These are phyloP conservation scores for Aureobasidium sp. DNA, from an alignment of 2,329 filamentous ascomycete species.

Conservation along the genomic window DNA sequence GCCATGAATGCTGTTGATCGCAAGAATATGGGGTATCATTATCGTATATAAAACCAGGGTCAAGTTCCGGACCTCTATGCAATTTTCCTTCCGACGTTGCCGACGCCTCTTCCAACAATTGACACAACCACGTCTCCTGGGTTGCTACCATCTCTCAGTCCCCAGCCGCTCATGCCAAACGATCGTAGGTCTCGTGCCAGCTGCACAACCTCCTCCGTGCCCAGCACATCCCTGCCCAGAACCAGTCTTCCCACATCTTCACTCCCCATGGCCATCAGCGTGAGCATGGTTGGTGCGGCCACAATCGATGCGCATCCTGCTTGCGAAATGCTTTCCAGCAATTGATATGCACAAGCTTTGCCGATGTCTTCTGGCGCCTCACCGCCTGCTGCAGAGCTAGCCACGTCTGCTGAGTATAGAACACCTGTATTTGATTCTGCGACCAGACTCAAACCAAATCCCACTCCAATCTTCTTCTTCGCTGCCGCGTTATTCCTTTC, in stretches of 20 bases:
- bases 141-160: constrained; percentile 63
- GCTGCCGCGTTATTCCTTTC: constrained; percentile 57
- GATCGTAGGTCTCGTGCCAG: constrained; percentile 76
- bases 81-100: constrained; percentile 91
- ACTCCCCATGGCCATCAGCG: constrained; percentile 94
- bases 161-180: constrained; percentile 91
- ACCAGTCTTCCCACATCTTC: constrained; percentile 88
- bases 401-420: constrained; percentile 80
- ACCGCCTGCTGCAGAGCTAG: constrained; percentile 67
- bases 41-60: constrained; percentile 7
- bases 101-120: constrained; percentile 86
- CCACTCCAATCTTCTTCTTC: constrained; percentile 63
- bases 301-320: constrained; percentile 74
- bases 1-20: background rate
- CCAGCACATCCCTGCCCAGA: constrained; percentile 73
- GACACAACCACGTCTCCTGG: constrained; percentile 71
- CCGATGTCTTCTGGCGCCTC: constrained; percentile 86
- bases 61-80: constrained; percentile 32
- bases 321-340: constrained; percentile 73
- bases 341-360: constrained; percentile 76
- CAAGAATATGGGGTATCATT: constrained; percentile 19
- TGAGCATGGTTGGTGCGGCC: constrained; percentile 68
- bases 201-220: constrained; percentile 69
- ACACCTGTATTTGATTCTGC: constrained; percentile 86
- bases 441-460: constrained; percentile 84